Base-by-base conservation (phyloP, 495 filamentous ascomycete genomes). In the Parachaetomium inaequale region DNA sequence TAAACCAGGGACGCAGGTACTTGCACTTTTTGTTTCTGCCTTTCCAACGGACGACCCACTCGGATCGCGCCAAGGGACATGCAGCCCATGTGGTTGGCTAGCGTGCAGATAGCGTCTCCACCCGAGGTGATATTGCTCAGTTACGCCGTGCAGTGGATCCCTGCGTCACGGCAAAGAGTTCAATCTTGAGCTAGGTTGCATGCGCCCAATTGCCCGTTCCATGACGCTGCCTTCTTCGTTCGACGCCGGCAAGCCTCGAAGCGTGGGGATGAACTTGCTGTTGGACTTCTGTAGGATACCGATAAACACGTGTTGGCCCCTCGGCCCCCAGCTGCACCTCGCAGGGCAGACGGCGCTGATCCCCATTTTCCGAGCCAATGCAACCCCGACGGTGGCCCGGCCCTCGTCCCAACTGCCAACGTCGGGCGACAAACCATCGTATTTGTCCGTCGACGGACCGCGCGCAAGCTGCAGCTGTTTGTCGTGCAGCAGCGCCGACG, bases 311-410 rank as follows among this genome's bases (percentile, higher is more conserved):
- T 54, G 58, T 36, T 54, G 36, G 46, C 21, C 34, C 2, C 36
- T 10, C 28, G 32, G 40, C 17, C 26, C n/a, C 38, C 15, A 15
- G 14, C 21, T 10, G 14, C 23, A 17, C 15, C 53, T 32, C n/a
- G 26, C 45, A 59, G 45, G 57, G 57, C 56, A 51, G 25, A 40
- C 6, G 8, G 7, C 26, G 58, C 23, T 52, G 36, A 52, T 59
- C 58, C 21, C 58, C 34, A 60, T 60, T 60, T 52, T 43, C 47
- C 36, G 34, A 42, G 10, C 49, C 58, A 45, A 60, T 59, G 57
- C 57, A 19, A 25, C 21, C 29, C 17, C 42, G 19, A 46, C 42
- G 42, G 42, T 46, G 17, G 19, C 32, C 21, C 26, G 21, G n/a
- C 51, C 10, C 32, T 5, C 55, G 15, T 43, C 3, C 47, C 47